Evolutionary conservation across 1,139 yeast genomes (phyloP), one percentile per base, ranked within the genome.

Genomic region (Hyphopichia fennica): DNA sequence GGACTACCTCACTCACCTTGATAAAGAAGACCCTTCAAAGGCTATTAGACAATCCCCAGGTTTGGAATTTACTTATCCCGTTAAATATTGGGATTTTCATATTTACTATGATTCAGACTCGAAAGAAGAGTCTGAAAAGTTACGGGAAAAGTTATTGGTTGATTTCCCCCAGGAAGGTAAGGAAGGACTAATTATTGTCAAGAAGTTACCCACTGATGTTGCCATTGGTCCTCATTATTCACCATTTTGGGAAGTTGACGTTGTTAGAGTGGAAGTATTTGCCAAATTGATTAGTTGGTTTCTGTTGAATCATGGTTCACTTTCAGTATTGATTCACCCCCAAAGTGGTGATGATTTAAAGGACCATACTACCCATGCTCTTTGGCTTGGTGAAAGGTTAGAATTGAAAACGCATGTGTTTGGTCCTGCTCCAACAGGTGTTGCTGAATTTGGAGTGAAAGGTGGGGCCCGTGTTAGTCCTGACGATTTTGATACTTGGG

Each of bases 201-300:
- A 66, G 47, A 53, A 51, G 35, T 51, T 65, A 29, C 65, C 63
- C 2, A 46, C 52, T 41, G 63, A 54, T 29, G 53, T 47, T 20
- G 54, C 62, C 8, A 60, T 63, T 44, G 69, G 67, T 1, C 69
- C 69, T 2, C 69, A 64, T 43, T 45, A 58, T 3, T 58, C 63
- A 6, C 67, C 60, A 37, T 64, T 64, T 45, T 63, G 69, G 68
- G 69, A 64, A 42, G 69, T 56, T 5, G 69, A 64, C 40, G 67
- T 64, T n/a, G 47, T 47, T 4, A 45, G 65, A 27, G 67, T 66
- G 3, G 68, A 64, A 41, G 57, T 62, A 11, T 64, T 64, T 43
- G 49, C 61, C 28, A 49, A 50, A 40, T 50, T 63, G 1, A 50
- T 64, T 17, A 55, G 65, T 37, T 64, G 69, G 69, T 64, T 64